Evolutionary conservation across 306 rosid genomes (phyloP), one percentile per base, ranked within the genome.

Genomic region (Begonia loranthoides): DNA sequence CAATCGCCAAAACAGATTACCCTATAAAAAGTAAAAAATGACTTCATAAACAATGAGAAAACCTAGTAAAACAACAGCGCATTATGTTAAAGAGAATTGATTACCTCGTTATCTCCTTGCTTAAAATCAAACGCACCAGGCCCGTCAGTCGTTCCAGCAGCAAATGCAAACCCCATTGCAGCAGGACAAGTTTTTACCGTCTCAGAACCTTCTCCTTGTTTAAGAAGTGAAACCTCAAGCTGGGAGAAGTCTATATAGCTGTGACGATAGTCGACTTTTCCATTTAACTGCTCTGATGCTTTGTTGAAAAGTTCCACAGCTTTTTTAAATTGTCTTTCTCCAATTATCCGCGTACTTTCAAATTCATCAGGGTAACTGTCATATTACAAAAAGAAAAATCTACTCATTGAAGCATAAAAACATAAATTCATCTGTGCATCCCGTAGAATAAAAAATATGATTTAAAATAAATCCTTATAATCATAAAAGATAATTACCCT

Each of bases 91-190:
- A 28, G 36, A 5, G 9, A 28, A 28, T 7, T 28, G 9, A 48
- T 62, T 76, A 88, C 96, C 95, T 75, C 61, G 64, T 76, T 73
- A 68, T 88, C 95, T 33, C 95, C 97, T 69, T 88, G 97, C 66
- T 52, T 73, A 74, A 84, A 84, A 75, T 84, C 97, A 67, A 88
- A 88, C 44, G 97, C 87, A 58, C 97, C 95, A 50, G 97, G 97
- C 45, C 97, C 97, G 59, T 88, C 97, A 17, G 94, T 88, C 56
- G 93, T 88, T 63, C 97, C 97, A 14, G 97, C 97, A 8, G 89
- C 97, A 81, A 84, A 88, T 57, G 80, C 93, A 70, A 88, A 88
- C 14, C 97, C 97, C 97, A 88, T 88, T 41, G 97, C 92, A 21
- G 97, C 95, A 24, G 97, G 93, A 56, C 97, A 88, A 58, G 97